Evolutionary conservation across 352 stramenopile genomes (phyloP).

Genomic region (Phytophthora citricola): DNA sequence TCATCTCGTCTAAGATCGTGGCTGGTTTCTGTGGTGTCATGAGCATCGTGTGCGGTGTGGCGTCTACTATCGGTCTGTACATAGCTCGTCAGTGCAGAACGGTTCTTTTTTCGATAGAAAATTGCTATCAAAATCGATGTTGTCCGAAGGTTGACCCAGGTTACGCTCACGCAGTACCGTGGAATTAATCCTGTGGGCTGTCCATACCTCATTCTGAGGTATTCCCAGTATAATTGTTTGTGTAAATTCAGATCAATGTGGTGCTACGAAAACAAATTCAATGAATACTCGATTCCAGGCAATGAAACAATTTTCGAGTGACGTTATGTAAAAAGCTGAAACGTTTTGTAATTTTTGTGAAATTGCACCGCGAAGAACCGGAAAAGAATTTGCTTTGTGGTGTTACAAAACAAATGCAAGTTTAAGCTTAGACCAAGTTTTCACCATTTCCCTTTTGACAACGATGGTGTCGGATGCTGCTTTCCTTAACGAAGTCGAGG

Average conservation of each 20-base stretch:
- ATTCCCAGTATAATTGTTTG: too few relatives aligned
- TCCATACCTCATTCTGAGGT: too few relatives aligned
- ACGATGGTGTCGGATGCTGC: slow-evolving; percentile 15
- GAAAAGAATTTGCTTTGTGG: slow-evolving; percentile 2
- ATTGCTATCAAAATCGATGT: too few relatives aligned
- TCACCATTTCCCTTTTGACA: slow-evolving; percentile 6
- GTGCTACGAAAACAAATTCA: too few relatives aligned
- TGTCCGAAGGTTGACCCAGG: too few relatives aligned
- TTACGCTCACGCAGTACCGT: too few relatives aligned
- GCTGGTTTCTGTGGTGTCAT: slow-evolving; percentile 60
- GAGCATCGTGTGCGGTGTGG: slow-evolving; percentile 58
- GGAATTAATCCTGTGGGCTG: too few relatives aligned
- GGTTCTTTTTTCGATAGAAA: too few relatives aligned
- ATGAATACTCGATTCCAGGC: too few relatives aligned
- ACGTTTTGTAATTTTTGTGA: slow-evolving; percentile 13
- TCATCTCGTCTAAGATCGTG: slow-evolving; percentile 56
- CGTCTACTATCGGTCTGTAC: slow-evolving; percentile 63
- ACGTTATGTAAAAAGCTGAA: too few relatives aligned
- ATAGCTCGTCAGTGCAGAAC: slow-evolving; percentile 5
- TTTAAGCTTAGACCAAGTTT: neutral
- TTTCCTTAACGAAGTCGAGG: slow-evolving; percentile 21
- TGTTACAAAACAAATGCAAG: slow-evolving; percentile 19
- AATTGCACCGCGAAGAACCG: slow-evolving; percentile 1
- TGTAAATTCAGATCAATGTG: too few relatives aligned
- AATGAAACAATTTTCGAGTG: too few relatives aligned